Conservation (phyloP, 108 stramenopile species). For the Discostella stelligeroides region DNA sequence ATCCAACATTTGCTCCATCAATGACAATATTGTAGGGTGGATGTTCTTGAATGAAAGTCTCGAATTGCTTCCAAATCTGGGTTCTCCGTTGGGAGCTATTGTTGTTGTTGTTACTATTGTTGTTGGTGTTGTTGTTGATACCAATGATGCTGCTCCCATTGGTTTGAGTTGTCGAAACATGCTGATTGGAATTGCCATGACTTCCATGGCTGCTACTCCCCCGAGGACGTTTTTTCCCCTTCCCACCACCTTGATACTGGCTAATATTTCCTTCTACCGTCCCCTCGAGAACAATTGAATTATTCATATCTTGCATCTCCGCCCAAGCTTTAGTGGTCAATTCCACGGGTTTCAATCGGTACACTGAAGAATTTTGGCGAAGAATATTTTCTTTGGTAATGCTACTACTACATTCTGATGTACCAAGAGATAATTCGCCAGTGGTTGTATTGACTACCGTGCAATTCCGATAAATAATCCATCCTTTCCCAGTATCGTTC, state of each 20-base stretch:
- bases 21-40: constrained; percentile 74
- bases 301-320: constrained; percentile 78
- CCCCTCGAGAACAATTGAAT: constrained; percentile 72
- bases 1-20: constrained; percentile 98
- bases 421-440: constrained; percentile 56
- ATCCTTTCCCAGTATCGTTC: constrained; percentile 41
- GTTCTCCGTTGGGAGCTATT: constrained; percentile 31
- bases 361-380: background rate
- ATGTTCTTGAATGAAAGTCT: constrained; percentile 37
- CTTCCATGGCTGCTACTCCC: constrained; percentile 21
- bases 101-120: constrained; percentile 11
- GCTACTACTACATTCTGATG: constrained; percentile 37
- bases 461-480: constrained; percentile 54
- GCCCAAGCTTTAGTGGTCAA: constrained; percentile 60
- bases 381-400: background rate
- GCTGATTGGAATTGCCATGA: constrained; percentile 7
- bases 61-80: constrained; percentile 46
- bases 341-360: constrained; percentile 60
- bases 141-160: background rate
- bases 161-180: background rate
- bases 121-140: too few species aligned
- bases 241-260: constrained; percentile 84
- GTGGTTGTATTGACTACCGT: constrained; percentile 63
- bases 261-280: constrained; percentile 57
- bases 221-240: constrained; percentile 67